Evolutionary conservation across 192 early-diverging fungal genomes (phyloP).

Genomic region (Rhizophlyctis rosea): DNA sequence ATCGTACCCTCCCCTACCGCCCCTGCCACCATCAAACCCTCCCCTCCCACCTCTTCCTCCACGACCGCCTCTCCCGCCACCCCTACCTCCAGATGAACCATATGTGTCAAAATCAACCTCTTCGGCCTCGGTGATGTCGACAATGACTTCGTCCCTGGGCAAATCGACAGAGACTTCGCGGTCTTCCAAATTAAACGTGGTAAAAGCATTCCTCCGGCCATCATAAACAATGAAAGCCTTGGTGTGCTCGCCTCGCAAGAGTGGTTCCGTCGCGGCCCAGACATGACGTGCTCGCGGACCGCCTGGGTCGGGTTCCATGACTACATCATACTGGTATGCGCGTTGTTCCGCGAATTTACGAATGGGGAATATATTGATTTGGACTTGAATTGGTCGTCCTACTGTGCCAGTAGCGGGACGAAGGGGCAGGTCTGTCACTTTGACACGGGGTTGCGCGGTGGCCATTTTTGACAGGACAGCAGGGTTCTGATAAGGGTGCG

Average conservation of each 20-base stretch:
- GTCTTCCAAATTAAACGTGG: not conserved
- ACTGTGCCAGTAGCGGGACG: constrained; percentile 2
- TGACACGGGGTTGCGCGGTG: not conserved
- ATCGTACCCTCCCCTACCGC: constrained; percentile 13
- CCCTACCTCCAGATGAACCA: constrained; percentile 5
- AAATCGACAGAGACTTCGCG: constrained; percentile 1
- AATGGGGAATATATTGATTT: constrained; percentile 21
- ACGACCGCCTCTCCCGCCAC: constrained; percentile 7
- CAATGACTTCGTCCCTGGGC: too few species aligned
- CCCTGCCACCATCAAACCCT: not conserved
- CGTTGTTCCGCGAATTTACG: constrained; percentile 5
- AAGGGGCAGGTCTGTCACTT: not conserved
- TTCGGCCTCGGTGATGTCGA: constrained; percentile 12
- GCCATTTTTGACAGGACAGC: not conserved
- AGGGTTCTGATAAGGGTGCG: too few species aligned
- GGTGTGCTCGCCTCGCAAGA: constrained; percentile 11
- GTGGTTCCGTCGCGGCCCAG: constrained; percentile 15
- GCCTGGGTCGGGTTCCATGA: constrained; percentile 18
- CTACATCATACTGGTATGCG: constrained; percentile 36
- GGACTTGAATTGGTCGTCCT: constrained; percentile 4
- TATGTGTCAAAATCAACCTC: constrained; percentile 14
- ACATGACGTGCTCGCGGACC: not conserved
- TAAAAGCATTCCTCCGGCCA: constrained; percentile 32
- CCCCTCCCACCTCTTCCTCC: constrained; percentile 14
- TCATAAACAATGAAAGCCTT: constrained; percentile 28